Conservation (phyloP, 805 yeast genomes). For the Wickerhamiella vanderwaltii region DNA sequence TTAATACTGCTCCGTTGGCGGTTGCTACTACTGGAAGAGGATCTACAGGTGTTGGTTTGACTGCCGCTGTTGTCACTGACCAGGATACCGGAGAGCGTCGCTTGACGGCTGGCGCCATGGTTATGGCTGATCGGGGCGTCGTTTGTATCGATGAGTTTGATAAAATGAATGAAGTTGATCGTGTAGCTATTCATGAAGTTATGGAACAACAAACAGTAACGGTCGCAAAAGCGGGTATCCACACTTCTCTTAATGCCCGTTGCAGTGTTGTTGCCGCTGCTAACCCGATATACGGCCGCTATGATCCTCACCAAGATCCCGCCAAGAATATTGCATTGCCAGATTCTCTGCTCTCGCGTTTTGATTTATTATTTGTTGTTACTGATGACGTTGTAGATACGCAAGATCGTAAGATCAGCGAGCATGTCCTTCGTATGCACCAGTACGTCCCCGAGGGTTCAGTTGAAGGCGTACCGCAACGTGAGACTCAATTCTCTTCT, state of each 20-base stretch:
- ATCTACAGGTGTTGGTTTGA: conserved; percentile 98
- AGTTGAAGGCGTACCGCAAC: conserved; percentile 84
- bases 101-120: conserved; percentile 99
- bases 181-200: conserved; percentile 98
- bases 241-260: conserved; percentile 89
- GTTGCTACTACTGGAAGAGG: conserved; percentile 99
- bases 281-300: conserved; percentile 93
- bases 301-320: conserved; percentile 90
- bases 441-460: conserved; percentile 78
- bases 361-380: conserved; percentile 86
- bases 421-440: conserved; percentile 91
- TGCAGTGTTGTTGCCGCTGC: conserved; percentile 98
- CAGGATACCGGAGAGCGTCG: conserved; percentile 94
- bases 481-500: conserved; percentile 59
- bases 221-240: conserved; percentile 96
- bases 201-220: conserved; percentile 99
- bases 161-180: conserved; percentile 91
- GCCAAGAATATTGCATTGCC: conserved; percentile 94
- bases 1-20: conserved; percentile 89
- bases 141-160: conserved; percentile 99
- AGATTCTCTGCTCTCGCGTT: conserved; percentile 91
- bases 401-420: conserved; percentile 77
- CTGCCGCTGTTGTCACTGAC: conserved; percentile 96
- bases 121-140: conserved; percentile 89
- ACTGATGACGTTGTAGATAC: conserved; percentile 86